Evolutionary conservation across 768 basidiomycete species (phyloP).

Genomic region (Lactarius vividus): DNA sequence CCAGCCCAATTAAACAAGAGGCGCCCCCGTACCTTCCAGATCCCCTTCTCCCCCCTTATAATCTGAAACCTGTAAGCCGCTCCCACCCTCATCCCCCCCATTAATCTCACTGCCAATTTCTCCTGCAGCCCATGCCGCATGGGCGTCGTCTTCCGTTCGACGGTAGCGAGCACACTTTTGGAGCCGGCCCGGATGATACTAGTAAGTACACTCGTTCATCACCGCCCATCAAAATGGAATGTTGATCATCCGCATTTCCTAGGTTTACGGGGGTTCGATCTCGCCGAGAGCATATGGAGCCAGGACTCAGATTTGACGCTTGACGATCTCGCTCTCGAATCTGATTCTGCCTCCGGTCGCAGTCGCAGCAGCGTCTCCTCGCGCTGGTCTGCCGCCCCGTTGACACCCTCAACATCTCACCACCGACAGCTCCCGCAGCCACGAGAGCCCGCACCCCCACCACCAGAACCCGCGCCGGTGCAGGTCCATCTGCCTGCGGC

Average conservation of each 20-base stretch:
- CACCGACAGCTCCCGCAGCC: neutral
- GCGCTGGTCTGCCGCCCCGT: conserved; percentile 14
- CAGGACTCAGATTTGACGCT: conserved; percentile 23
- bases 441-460: neutral
- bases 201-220: conserved; percentile 9
- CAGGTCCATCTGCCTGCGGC: neutral
- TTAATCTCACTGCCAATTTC: neutral
- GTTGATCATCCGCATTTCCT: neutral
- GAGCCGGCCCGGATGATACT: neutral
- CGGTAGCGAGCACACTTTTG: neutral
- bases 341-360: conserved; percentile 12
- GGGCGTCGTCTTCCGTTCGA: neutral
- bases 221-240: conserved; percentile 9
- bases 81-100: neutral
- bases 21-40: conserved; percentile 18
- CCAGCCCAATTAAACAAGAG: conserved; percentile 6
- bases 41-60: conserved; percentile 4
- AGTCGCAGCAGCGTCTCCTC: conserved; percentile 16
- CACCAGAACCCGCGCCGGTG: neutral
- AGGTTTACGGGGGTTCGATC: conserved; percentile 24
- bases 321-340: conserved; percentile 24
- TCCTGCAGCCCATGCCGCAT: conserved; percentile 2
- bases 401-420: conserved; percentile 9
- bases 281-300: conserved; percentile 28
- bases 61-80: conserved; percentile 11